Conservation (phyloP, 352 stramenopile species). For the Phytopythium delawarense region DNA sequence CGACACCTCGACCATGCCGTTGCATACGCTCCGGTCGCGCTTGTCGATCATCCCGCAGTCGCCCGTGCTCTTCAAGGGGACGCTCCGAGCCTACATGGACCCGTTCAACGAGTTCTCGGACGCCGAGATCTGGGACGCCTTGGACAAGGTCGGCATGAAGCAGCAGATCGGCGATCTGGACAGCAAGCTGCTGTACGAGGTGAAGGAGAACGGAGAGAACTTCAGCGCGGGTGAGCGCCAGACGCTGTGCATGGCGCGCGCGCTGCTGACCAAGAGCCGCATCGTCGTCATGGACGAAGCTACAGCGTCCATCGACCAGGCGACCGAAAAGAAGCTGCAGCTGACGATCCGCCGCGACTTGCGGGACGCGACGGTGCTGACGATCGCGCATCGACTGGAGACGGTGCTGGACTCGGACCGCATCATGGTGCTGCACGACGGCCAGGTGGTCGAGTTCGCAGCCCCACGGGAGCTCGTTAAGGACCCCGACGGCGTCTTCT, state of each 20-base stretch:
- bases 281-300: conserved; percentile 96
- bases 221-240: conserved; percentile 82
- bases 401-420: conserved; percentile 88
- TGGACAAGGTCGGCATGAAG: conserved; percentile 62
- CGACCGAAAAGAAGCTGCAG: conserved; percentile 53
- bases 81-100: conserved; percentile 85
- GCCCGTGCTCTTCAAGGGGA: conserved; percentile 89
- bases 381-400: conserved; percentile 91
- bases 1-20: conserved; percentile 27
- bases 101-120: conserved; percentile 75
- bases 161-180: conserved; percentile 12
- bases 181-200: conserved; percentile 6
- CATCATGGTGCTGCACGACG: conserved; percentile 85
- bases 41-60: conserved; percentile 69
- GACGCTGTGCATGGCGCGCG: conserved; percentile 89
- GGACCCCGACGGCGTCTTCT: conserved; percentile 10
- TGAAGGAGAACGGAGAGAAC: conserved; percentile 47
- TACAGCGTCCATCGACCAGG: conserved; percentile 63
- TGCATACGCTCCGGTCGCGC: conserved; percentile 19
- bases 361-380: conserved; percentile 84
- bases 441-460: conserved; percentile 82
- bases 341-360: conserved; percentile 84
- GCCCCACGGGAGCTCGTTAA: conserved; percentile 32
- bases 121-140: conserved; percentile 41
- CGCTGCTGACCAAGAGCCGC: conserved; percentile 74